Evolutionary conservation across 352 stramenopile species (phyloP).

Genomic region (Pythium graminicola): DNA sequence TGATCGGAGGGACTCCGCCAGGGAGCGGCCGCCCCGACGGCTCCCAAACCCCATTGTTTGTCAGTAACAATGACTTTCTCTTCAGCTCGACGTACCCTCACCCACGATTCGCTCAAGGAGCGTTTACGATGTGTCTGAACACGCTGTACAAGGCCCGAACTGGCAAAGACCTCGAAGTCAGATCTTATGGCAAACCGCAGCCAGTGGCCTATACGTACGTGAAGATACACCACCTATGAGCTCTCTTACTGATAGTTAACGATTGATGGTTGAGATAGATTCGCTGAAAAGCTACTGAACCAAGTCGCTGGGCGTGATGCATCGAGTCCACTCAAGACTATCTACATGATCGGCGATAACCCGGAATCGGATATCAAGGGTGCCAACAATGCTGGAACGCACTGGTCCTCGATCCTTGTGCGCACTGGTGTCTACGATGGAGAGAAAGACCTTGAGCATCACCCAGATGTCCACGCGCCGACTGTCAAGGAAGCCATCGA

Average conservation of each 20-base stretch:
- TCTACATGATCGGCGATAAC: constrained; percentile 89
- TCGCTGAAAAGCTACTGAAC: constrained; percentile 60
- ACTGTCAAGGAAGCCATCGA: constrained; percentile 67
- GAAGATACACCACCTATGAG: too few relatives aligned
- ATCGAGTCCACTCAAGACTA: constrained; percentile 37
- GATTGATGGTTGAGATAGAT: too few relatives aligned
- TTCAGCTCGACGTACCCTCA: constrained; percentile 78
- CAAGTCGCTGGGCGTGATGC: constrained; percentile 34
- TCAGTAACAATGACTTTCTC: constrained; percentile 88
- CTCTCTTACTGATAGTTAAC: too few relatives aligned
- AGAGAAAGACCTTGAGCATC: constrained; percentile 46
- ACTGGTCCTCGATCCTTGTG: constrained; percentile 88
- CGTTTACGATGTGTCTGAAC: constrained; percentile 73
- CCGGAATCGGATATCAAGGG: constrained; percentile 80
- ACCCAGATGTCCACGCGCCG: constrained; percentile 53
- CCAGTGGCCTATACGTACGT: constrained; percentile 71
- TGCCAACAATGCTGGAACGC: constrained; percentile 71
- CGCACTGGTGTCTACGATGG: constrained; percentile 79
- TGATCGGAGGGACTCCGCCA: constrained; percentile 74
- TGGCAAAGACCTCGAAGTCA: constrained; percentile 56
- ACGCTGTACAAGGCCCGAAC: constrained; percentile 71
- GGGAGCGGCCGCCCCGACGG: constrained; percentile 40
- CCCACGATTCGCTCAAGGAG: constrained; percentile 78
- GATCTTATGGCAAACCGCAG: constrained; percentile 79
- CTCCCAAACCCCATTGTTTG: constrained; percentile 72